Evolutionary conservation across 768 basidiomycete genomes (phyloP).

Genomic region (Rhizopogon sp.): DNA sequence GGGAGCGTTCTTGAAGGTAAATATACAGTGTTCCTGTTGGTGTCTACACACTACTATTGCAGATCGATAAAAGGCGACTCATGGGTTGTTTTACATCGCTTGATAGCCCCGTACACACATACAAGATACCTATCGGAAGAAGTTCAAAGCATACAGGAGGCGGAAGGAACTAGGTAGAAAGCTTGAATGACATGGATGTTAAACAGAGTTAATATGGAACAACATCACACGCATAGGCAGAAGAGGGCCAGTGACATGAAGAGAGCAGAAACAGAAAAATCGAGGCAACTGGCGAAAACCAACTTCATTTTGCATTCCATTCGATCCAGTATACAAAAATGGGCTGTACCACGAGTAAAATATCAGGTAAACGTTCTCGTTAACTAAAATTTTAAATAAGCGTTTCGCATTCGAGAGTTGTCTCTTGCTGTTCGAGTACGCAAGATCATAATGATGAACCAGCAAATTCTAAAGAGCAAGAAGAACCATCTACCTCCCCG

Average conservation of each 20-base stretch:
- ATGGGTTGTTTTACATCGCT: conserved; percentile 79
- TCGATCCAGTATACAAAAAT: not conserved
- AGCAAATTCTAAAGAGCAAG: conserved; percentile 18
- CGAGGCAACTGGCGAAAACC: no score
- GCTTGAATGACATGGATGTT: conserved; percentile 58
- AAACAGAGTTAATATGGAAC: conserved; percentile 77
- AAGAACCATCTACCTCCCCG: conserved; percentile 50
- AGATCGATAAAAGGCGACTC: conserved; percentile 16
- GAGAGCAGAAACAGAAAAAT: conserved; percentile 16
- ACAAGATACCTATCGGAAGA: conserved; percentile 52
- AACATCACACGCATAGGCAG: conserved; percentile 70
- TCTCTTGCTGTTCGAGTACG: conserved; percentile 6
- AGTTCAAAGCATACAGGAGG: conserved; percentile 52
- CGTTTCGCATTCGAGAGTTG: not conserved
- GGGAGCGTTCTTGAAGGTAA: conserved; percentile 93
- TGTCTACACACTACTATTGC: conserved; percentile 49
- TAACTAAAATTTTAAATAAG: not conserved
- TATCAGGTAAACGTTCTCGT: not conserved
- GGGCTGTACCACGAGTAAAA: not conserved
- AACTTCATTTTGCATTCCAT: not conserved
- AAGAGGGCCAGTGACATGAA: conserved; percentile 35
- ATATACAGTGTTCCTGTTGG: conserved; percentile 98
- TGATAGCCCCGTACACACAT: conserved; percentile 75
- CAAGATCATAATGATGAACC: conserved; percentile 1
- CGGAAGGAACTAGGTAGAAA: conserved; percentile 60